A percentile compares a stretch with the other conserved stretches of the same genome.
Evolutionary conservation across 1,284 basidiomycete species (phyloP).

Genomic region (Neolentinus lepideus): DNA sequence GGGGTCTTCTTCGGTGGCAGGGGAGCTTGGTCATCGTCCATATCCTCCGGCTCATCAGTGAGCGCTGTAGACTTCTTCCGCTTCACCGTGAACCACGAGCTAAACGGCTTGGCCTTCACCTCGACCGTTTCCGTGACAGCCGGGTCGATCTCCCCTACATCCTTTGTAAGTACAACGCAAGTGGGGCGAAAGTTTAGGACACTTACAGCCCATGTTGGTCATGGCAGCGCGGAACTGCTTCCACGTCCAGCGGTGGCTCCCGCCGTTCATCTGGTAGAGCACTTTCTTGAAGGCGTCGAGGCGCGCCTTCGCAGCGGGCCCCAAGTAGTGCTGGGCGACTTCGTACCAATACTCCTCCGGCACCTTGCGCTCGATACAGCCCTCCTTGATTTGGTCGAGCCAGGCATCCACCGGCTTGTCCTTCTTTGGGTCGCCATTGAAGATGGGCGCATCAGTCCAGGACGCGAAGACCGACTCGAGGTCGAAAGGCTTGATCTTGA

Average conservation of each 20-base stretch:
- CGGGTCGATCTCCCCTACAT: conserved; percentile 52
- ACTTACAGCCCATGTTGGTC: conserved; percentile 73
- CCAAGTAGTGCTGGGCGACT: conserved; percentile 67
- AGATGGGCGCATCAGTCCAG: conserved; percentile 59
- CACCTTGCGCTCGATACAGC: conserved; percentile 57
- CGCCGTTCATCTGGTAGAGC: conserved; percentile 63
- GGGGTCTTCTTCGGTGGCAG: background rate
- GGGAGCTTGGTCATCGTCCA: background rate
- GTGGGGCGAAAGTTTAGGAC: conserved; percentile 5
- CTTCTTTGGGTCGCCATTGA: conserved; percentile 58
- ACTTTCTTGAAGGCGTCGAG: conserved; percentile 64
- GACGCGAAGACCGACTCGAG: conserved; percentile 54
- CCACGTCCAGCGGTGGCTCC: conserved; percentile 73
- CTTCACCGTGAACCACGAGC: conserved; percentile 49
- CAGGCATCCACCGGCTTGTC: conserved; percentile 62
- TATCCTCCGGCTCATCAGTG: background rate
- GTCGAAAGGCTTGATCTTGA: conserved; percentile 69
- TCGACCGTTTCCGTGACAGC: conserved; percentile 52
- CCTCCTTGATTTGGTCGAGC: conserved; percentile 60
- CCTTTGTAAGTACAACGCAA: conserved; percentile 1
- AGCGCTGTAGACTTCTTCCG: conserved; percentile 31
- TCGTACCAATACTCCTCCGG: conserved; percentile 76
- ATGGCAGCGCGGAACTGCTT: conserved; percentile 71
- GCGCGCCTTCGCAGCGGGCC: conserved; percentile 52
- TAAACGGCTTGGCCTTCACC: conserved; percentile 45